Percentiles rank a stretch among this genome's conserved stretches.
These are phyloP conservation scores for Mycocentrospora acerina DNA, from an alignment of 2,329 filamentous ascomycete genomes.

Conservation along the genomic window DNA sequence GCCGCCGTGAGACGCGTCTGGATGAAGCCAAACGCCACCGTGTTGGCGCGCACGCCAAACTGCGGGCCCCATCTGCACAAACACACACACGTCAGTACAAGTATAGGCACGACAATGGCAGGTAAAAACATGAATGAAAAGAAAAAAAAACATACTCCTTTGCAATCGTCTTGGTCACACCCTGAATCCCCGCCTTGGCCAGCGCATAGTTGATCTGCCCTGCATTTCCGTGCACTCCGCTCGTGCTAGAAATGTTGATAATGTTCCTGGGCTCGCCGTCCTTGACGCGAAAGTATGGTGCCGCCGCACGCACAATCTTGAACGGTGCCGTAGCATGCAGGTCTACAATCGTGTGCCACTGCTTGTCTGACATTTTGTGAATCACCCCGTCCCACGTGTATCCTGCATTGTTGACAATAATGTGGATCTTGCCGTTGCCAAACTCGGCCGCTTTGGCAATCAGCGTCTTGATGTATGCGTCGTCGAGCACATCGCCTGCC, in stretches of 20 bases:
- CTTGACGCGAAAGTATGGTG: constrained; percentile 83
- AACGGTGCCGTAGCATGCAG: constrained; percentile 86
- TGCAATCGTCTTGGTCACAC: constrained; percentile 84
- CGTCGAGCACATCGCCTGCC: constrained; percentile 73
- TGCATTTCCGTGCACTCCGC: constrained; percentile 81
- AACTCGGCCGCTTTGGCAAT: constrained; percentile 76
- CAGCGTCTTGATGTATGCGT: constrained; percentile 69
- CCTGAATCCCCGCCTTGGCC: constrained; percentile 80
- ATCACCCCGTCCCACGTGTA: constrained; percentile 94
- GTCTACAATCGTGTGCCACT: constrained; percentile 85
- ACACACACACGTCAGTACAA: neutral
- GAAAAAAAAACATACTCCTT: constrained; percentile 58
- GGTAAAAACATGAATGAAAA: neutral
- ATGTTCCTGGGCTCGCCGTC: constrained; percentile 78
- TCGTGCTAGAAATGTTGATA: constrained; percentile 82
- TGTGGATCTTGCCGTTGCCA: constrained; percentile 83
- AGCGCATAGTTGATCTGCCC: constrained; percentile 89
- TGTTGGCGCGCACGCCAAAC: constrained; percentile 82
- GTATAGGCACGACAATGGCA: neutral
- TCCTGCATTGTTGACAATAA: constrained; percentile 88
- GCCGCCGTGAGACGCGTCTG: constrained; percentile 76
- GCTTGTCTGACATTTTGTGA: constrained; percentile 88
- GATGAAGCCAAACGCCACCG: constrained; percentile 82
- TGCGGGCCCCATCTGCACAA: constrained; percentile 70
- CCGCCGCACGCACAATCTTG: constrained; percentile 74